Evolutionary conservation across 495 filamentous ascomycete species (phyloP).

Genomic region (Xylaria cubensis): DNA sequence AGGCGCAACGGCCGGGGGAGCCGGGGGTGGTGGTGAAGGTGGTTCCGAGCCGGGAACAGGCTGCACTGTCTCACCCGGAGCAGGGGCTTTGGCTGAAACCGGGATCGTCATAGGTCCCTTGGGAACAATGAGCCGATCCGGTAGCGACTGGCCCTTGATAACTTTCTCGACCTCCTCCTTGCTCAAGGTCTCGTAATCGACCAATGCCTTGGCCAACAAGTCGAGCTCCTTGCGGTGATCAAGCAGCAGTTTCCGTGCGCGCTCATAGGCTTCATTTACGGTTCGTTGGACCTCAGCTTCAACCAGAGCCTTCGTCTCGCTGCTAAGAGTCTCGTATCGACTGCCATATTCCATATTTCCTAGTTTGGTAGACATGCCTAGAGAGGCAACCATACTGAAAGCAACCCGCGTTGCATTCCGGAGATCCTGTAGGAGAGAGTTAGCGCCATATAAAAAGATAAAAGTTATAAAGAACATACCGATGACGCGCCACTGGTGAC

Average conservation of each 20-base stretch:
- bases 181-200: constrained; percentile 92
- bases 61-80: constrained; percentile 34
- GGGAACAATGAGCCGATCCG: constrained; percentile 56
- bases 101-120: constrained; percentile 56
- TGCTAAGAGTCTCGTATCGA: constrained; percentile 80
- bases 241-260: constrained; percentile 73
- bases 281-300: constrained; percentile 85
- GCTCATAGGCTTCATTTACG: constrained; percentile 80
- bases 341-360: constrained; percentile 86
- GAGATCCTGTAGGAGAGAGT: constrained; percentile 68
- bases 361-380: constrained; percentile 87
- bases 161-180: constrained; percentile 90
- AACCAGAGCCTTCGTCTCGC: constrained; percentile 82
- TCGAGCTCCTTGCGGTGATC: constrained; percentile 83
- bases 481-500: constrained; percentile 82
- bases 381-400: constrained; percentile 81
- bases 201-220: constrained; percentile 80
- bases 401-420: constrained; percentile 78
- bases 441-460: constrained; percentile 5
- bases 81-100: constrained; percentile 36
- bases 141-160: constrained; percentile 79
- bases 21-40: constrained; percentile 31
- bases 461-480: constrained; percentile 57
- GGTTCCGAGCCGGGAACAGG: constrained; percentile 32
- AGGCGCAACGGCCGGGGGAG: constrained; percentile 19